These are phyloP conservation scores for Teunomyces funiuensis DNA, from an alignment of 805 yeast species.

Conservation along the genomic window DNA sequence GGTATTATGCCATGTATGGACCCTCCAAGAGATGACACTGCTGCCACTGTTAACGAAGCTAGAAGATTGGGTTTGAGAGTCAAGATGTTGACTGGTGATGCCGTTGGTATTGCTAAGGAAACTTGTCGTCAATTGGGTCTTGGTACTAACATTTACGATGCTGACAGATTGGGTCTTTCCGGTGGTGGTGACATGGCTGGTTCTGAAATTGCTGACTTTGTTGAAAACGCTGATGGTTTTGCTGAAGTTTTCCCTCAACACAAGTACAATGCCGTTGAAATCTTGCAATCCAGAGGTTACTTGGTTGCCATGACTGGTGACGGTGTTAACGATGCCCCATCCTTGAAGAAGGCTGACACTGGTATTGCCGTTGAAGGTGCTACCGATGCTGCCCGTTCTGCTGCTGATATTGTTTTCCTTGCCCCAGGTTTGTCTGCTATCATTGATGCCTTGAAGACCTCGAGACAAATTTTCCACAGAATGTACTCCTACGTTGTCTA, in stretches of 20 bases:
- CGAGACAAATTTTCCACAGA: slow-evolving; percentile 68
- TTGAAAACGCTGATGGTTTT: slow-evolving; percentile 96
- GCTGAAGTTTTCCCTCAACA: slow-evolving; percentile 99
- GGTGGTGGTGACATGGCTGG: slow-evolving; percentile 95
- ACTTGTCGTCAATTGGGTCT: slow-evolving; percentile 97
- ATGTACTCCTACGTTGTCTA: slow-evolving; percentile 97
- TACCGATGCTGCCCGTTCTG: slow-evolving; percentile 95
- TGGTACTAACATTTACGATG: slow-evolving; percentile 95
- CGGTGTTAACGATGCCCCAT: slow-evolving; percentile 98
- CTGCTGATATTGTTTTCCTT: slow-evolving; percentile 87
- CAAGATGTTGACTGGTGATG: slow-evolving; percentile 98
- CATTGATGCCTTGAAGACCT: slow-evolving; percentile 56
- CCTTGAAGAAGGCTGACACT: slow-evolving; percentile 81
- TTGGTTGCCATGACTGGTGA: slow-evolving; percentile 99
- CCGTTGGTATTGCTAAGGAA: slow-evolving; percentile 98
- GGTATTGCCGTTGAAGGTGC: slow-evolving; percentile 99
- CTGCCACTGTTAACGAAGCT: slow-evolving; percentile 90
- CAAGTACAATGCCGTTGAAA: slow-evolving; percentile 93
- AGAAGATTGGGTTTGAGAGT: slow-evolving; percentile 88
- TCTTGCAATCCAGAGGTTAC: slow-evolving; percentile 93
- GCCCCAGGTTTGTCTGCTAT: slow-evolving; percentile 36
- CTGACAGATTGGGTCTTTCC: slow-evolving; percentile 94
- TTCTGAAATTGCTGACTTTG: slow-evolving; percentile 95
- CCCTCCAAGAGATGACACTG: slow-evolving; percentile 99
- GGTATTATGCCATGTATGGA: slow-evolving; percentile 99